A percentile compares a stretch with the other conserved stretches of the same genome.
Evolutionary conservation across 306 rosid genomes (phyloP).

Genomic region (Castanopsis chinensis): DNA sequence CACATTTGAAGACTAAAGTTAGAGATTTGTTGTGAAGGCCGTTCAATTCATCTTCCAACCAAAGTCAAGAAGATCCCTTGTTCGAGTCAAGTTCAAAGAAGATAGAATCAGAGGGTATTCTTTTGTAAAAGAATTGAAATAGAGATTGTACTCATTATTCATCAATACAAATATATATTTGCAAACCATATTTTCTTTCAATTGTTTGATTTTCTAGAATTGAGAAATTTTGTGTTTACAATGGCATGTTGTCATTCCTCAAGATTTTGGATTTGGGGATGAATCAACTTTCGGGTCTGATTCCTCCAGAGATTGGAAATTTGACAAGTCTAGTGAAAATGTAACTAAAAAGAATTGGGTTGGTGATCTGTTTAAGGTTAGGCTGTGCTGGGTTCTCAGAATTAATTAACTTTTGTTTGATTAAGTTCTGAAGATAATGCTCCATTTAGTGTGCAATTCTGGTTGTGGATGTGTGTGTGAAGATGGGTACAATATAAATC

Average conservation of each 20-base stretch:
- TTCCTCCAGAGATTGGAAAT: constrained; percentile 85
- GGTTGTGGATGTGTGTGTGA: neutral
- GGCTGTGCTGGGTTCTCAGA: constrained; percentile 13
- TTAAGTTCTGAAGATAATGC: neutral
- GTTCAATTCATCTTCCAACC: no score
- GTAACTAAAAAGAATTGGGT: constrained; percentile 44
- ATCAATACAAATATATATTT: no score
- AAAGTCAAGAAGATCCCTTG: no score
- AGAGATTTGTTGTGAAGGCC: no score
- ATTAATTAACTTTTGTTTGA: constrained; percentile 22
- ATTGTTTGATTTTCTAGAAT: no score
- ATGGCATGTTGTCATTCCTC: constrained; percentile 57
- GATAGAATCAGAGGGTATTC: no score
- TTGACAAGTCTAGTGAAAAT: constrained; percentile 54
- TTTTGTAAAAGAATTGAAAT: no score
- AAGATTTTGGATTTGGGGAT: constrained; percentile 79
- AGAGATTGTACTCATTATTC: no score
- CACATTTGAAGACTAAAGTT: no score
- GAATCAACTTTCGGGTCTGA: constrained; percentile 75
- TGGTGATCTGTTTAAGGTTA: constrained; percentile 1
- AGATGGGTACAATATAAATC: neutral
- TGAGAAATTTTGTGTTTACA: no score
- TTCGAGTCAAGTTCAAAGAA: no score
- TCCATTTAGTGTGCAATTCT: neutral
- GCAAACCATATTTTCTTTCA: no score